These are phyloP conservation scores for Zhuliangozyma parablackwelliae DNA, from an alignment of 1,139 yeast species.

Conservation along the genomic window DNA sequence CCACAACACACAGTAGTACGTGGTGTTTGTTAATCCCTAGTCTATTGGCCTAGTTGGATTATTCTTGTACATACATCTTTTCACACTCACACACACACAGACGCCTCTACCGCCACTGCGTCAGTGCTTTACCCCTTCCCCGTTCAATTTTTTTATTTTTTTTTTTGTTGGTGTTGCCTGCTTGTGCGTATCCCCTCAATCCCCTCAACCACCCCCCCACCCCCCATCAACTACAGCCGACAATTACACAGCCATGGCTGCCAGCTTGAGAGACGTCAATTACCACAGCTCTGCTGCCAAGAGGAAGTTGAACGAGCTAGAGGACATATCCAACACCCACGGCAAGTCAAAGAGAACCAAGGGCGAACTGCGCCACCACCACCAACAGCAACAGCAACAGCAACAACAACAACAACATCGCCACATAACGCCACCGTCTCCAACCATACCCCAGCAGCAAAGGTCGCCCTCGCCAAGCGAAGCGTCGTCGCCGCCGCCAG, in stretches of 20 bases:
- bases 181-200: no score
- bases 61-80: no score
- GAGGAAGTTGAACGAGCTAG: slow-evolving; percentile 31
- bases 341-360: slow-evolving; percentile 2
- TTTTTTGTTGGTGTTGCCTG: neutral
- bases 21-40: no score
- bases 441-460: slow-evolving; percentile 15
- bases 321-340: slow-evolving; percentile 28
- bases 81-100: no score
- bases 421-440: slow-evolving; percentile 3
- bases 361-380: slow-evolving; percentile 8
- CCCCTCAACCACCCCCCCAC: no score
- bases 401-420: neutral
- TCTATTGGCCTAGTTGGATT: no score
- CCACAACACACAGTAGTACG: no score
- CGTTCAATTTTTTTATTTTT: no score
- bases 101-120: no score
- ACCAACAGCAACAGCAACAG: slow-evolving; percentile 1
- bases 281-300: slow-evolving; percentile 15
- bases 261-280: slow-evolving; percentile 21
- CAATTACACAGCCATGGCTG: slow-evolving; percentile 29
- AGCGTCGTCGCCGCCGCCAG: slow-evolving; percentile 8
- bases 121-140: no score
- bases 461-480: slow-evolving; percentile 25
- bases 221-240: no score